A percentile compares a stretch with the other conserved stretches of the same genome.
These are phyloP conservation scores for Hypoxylon fragiforme DNA, from an alignment of 495 filamentous ascomycete species.

Conservation along the genomic window DNA sequence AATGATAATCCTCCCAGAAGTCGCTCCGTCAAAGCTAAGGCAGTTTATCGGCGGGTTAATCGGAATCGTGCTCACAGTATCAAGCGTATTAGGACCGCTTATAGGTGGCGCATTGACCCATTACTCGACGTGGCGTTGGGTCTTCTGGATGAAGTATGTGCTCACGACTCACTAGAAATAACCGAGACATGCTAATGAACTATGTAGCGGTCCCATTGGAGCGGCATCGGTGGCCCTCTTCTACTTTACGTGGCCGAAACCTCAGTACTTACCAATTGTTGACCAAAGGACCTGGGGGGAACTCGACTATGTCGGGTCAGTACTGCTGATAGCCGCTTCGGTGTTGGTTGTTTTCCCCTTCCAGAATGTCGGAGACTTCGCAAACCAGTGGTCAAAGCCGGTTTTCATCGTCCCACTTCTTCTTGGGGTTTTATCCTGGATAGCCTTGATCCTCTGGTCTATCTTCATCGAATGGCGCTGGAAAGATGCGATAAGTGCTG, in stretches of 20 bases:
- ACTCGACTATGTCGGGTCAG: constrained; percentile 59
- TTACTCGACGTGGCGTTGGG: constrained; percentile 49
- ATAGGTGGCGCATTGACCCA: constrained; percentile 46
- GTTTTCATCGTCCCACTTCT: constrained; percentile 52
- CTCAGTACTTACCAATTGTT: constrained; percentile 37
- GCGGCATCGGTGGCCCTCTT: constrained; percentile 52
- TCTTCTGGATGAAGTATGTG: constrained; percentile 54
- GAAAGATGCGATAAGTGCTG: constrained; percentile 39
- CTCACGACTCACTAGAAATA: constrained; percentile 22
- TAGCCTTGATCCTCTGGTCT: constrained; percentile 50
- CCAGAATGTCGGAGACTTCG: constrained; percentile 54
- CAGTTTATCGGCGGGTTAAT: constrained; percentile 43
- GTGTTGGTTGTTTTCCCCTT: constrained; percentile 63
- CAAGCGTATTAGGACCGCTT: constrained; percentile 51
- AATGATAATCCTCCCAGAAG: constrained; percentile 56
- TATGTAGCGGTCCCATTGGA: constrained; percentile 50
- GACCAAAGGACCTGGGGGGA: constrained; percentile 47
- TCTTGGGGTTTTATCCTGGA: constrained; percentile 45
- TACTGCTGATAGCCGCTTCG: constrained; percentile 58
- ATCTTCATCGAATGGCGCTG: constrained; percentile 31
- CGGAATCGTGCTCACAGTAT: constrained; percentile 40
- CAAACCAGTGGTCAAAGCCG: constrained; percentile 43
- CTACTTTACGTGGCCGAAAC: constrained; percentile 49
- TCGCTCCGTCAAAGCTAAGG: constrained; percentile 45
- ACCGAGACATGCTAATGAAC: constrained; percentile 6